A percentile compares a stretch with the other conserved stretches of the same genome.
Conservation (phyloP, 495 filamentous ascomycete genomes). For the Parmelia sp. region DNA sequence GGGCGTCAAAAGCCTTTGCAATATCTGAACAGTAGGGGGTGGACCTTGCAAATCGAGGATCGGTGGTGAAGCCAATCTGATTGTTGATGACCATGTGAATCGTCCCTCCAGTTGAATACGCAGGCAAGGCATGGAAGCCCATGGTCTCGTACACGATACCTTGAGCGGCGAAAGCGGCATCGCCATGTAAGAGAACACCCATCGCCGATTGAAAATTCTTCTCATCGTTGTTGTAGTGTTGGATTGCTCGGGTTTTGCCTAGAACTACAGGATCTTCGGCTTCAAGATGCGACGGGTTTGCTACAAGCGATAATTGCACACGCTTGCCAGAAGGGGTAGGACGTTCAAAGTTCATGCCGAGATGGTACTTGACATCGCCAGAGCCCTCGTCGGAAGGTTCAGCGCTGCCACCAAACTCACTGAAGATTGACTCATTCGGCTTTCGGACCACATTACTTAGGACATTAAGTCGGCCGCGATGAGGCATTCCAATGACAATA, state of each 20-base stretch:
- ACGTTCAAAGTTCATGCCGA: conserved; percentile 99
- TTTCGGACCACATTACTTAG: conserved; percentile 98
- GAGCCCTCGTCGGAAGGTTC: conserved; percentile 93
- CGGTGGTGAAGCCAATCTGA: conserved; percentile 99
- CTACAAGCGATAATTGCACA: conserved; percentile 94
- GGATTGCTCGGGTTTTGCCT: conserved; percentile 93
- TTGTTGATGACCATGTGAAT: conserved; percentile 98
- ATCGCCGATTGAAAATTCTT: conserved; percentile 79
- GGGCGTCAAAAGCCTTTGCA: conserved; percentile 95
- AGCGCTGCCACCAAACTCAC: conserved; percentile 85
- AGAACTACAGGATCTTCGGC: conserved; percentile 97
- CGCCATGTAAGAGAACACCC: conserved; percentile 92
- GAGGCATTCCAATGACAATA: conserved; percentile 98
- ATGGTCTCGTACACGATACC: conserved; percentile 98
- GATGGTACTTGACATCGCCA: conserved; percentile 97
- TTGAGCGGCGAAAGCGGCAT: conserved; percentile 93
- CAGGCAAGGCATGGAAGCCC: conserved; percentile 90
- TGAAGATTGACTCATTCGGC: conserved; percentile 99
- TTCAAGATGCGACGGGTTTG: conserved; percentile 97
- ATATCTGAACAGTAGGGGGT: conserved; percentile 99
- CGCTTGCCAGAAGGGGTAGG: conserved; percentile 97
- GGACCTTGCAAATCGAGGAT: conserved; percentile 92
- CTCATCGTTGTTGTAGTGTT: conserved; percentile 98
- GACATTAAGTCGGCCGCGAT: conserved; percentile 96
- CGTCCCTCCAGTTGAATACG: conserved; percentile 94